phyloP scores from a whole-genome alignment of 1,284 basidiomycete genomes.

The Trichosporon asahii region DNA sequence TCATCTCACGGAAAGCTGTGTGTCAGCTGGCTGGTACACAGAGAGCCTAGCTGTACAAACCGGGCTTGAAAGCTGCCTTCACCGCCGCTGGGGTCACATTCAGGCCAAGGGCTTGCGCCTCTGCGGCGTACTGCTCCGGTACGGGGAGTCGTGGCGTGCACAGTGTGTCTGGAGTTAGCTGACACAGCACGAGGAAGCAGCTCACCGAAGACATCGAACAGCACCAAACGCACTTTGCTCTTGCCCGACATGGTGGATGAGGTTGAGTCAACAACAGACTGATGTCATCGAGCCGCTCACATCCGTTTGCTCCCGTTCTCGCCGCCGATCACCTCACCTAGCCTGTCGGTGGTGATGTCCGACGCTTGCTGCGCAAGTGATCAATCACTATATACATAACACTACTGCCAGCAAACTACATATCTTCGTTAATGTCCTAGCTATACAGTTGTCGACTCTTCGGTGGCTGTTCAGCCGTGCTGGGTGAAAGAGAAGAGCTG shows the following conservation, averaged over 20 bases:
- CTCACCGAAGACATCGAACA: slow-evolving; percentile 51
- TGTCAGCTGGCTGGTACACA: not conserved
- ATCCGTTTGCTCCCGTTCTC: not conserved
- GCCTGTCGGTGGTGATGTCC: too few species aligned
- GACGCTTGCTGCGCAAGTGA: too few species aligned
- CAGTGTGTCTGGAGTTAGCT: slow-evolving; percentile 41
- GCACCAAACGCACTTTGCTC: slow-evolving; percentile 44
- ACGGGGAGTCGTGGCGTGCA: slow-evolving; percentile 49
- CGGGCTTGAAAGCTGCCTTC: slow-evolving; percentile 44
- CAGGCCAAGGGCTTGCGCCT: slow-evolving; percentile 45
- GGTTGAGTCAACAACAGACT: slow-evolving; percentile 1
- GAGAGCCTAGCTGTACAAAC: slow-evolving; percentile 23
- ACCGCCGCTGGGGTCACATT: slow-evolving; percentile 38
- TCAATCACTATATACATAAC: too few species aligned
- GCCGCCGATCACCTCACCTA: not conserved
- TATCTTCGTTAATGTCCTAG: not conserved
- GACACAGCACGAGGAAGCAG: not conserved
- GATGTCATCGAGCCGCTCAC: not conserved
- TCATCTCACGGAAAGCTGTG: slow-evolving; percentile 45
- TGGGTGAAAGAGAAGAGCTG: slow-evolving; percentile 7
- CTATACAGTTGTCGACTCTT: not conserved
- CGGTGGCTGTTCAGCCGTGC: not conserved
- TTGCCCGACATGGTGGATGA: not conserved
- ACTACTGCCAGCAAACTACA: not conserved
- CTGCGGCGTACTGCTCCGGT: slow-evolving; percentile 50